These are phyloP conservation scores for Kwoniella europaea DNA, from an alignment of 768 basidiomycete species.

Conservation along the genomic window DNA sequence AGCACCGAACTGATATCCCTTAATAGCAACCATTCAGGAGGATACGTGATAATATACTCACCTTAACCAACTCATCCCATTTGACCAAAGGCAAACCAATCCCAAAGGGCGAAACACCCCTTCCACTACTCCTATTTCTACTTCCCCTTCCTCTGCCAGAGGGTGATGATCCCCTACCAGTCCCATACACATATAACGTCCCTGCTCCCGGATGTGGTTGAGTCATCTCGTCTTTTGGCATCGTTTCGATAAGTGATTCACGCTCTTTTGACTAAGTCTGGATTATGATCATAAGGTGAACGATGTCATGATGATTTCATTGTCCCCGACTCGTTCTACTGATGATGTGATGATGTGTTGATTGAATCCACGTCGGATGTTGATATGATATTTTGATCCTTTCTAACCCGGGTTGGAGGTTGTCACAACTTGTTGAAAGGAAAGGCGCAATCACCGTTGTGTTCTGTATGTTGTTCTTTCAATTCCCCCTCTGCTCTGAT, in stretches of 20 bases:
- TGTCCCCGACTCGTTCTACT: not conserved
- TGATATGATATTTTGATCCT: no score
- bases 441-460: no score
- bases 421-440: no score
- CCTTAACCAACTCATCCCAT: constrained; percentile 37
- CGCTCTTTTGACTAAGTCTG: not conserved
- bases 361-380: no score
- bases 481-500: no score
- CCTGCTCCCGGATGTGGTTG: constrained; percentile 37
- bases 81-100: not conserved
- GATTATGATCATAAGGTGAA: not conserved
- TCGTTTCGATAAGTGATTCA: not conserved
- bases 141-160: constrained; percentile 11
- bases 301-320: not conserved
- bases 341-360: no score
- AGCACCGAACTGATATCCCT: not conserved
- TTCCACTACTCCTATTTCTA: not conserved
- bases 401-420: no score
- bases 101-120: constrained; percentile 10
- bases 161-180: constrained; percentile 7
- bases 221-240: constrained; percentile 25
- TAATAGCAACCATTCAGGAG: no score
- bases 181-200: constrained; percentile 40
- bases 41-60: constrained; percentile 10
- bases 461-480: no score